Percentiles rank a stretch among this genome's conserved stretches.
Conservation (phyloP, 2,329 filamentous ascomycete genomes). For the Corniculantispora saksenae region DNA sequence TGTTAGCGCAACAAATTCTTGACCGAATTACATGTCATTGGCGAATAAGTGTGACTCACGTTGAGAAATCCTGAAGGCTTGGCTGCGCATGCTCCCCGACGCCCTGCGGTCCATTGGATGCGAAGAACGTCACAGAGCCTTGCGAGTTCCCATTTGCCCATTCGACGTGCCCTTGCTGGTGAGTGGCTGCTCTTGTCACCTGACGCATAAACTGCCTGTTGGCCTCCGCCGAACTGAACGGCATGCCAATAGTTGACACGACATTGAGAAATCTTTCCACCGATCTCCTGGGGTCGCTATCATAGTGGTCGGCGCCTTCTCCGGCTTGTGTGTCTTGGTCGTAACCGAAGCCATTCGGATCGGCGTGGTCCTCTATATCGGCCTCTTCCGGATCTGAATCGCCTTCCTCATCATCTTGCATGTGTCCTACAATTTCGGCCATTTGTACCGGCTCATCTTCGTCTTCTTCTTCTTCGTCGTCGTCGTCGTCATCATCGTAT, state of each 20-base stretch:
- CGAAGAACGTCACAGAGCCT: constrained; percentile 52
- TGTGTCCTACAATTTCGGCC: constrained; percentile 15
- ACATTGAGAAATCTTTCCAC: constrained; percentile 47
- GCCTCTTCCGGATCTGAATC: constrained; percentile 61
- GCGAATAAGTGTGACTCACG: constrained; percentile 39
- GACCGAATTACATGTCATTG: not conserved
- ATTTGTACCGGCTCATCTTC: not conserved
- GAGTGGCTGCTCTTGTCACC: not conserved
- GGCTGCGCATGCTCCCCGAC: constrained; percentile 19
- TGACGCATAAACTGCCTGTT: not conserved
- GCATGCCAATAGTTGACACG: constrained; percentile 39
- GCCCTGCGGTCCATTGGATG: constrained; percentile 32
- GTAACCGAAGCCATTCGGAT: constrained; percentile 43
- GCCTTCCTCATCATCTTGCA: constrained; percentile 31
- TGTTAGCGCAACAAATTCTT: not conserved
- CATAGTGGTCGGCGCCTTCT: constrained; percentile 29
- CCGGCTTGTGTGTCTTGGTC: constrained; percentile 37
- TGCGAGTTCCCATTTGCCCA: constrained; percentile 42
- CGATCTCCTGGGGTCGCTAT: constrained; percentile 39
- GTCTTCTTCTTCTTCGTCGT: not conserved
- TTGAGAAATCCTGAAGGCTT: constrained; percentile 45
- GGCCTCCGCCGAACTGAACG: not conserved
- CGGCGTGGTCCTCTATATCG: constrained; percentile 57
- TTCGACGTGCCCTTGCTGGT: constrained; percentile 30
- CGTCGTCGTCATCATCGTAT: not conserved